These are phyloP conservation scores for Aspergillus chevalieri DNA, from an alignment of 2,329 filamentous ascomycete species.

Conservation along the genomic window DNA sequence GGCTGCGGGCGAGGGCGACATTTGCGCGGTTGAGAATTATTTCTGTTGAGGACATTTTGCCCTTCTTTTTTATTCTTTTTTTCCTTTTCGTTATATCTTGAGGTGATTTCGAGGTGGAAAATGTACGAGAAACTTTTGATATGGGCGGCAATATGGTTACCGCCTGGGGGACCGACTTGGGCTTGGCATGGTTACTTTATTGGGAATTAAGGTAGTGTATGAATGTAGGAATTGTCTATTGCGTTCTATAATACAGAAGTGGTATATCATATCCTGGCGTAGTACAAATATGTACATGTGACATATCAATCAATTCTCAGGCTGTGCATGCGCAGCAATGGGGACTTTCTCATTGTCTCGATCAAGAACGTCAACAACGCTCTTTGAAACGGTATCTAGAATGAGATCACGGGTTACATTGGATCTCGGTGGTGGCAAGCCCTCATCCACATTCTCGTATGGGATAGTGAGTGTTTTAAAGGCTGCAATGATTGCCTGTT, in stretches of 20 bases:
- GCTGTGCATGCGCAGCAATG: background rate
- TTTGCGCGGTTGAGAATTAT: constrained; percentile 51
- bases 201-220: too few species aligned
- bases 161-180: too few species aligned
- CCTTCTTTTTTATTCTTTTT: constrained; percentile 1
- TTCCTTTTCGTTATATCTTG: constrained; percentile 2
- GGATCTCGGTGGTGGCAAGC: background rate
- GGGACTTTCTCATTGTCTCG: constrained; percentile 1
- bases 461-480: background rate
- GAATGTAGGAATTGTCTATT: too few species aligned
- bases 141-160: too few species aligned
- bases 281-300: too few species aligned
- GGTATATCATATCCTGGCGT: too few species aligned
- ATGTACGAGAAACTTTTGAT: background rate
- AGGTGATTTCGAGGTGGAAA: background rate
- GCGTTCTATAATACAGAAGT: too few species aligned
- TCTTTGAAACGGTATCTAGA: constrained; percentile 3
- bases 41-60: constrained; percentile 42
- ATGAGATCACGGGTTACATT: background rate
- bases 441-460: too few species aligned
- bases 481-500: background rate
- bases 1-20: constrained; percentile 49
- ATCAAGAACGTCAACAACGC: constrained; percentile 2
- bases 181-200: too few species aligned
- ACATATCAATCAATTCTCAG: too few species aligned